phyloP scores from a whole-genome alignment of 1,284 basidiomycete genomes.

The Ganoderma sinense region DNA sequence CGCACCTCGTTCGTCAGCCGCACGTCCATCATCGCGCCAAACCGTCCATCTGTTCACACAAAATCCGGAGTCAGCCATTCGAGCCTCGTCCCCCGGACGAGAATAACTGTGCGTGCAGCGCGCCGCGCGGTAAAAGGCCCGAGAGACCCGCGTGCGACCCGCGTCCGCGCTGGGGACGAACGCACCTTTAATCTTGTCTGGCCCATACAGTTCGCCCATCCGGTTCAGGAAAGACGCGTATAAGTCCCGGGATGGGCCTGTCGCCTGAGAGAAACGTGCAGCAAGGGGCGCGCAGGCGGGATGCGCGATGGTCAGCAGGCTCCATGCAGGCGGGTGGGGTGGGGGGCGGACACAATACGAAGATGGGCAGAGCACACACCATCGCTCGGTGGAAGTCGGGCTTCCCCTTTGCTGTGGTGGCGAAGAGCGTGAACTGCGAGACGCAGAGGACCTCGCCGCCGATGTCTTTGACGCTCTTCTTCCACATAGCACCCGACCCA shows the following conservation, averaged over 20 bases:
- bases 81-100: slow-evolving; percentile 12
- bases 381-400: slow-evolving; percentile 93
- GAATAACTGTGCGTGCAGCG: slow-evolving; percentile 20
- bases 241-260: slow-evolving; percentile 71
- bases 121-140: slow-evolving; percentile 21
- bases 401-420: slow-evolving; percentile 89
- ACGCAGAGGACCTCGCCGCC: slow-evolving; percentile 89
- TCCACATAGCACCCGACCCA: slow-evolving; percentile 73
- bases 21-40: slow-evolving; percentile 95
- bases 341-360: slow-evolving; percentile 15
- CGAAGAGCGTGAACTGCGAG: slow-evolving; percentile 91
- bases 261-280: slow-evolving; percentile 51
- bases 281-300: slow-evolving; percentile 14
- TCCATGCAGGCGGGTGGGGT: no score
- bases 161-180: slow-evolving; percentile 13
- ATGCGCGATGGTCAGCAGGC: slow-evolving; percentile 13
- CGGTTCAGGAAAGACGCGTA: slow-evolving; percentile 78
- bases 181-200: slow-evolving; percentile 82
- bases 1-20: slow-evolving; percentile 84
- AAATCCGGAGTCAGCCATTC: slow-evolving; percentile 18
- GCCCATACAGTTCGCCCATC: slow-evolving; percentile 68
- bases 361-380: slow-evolving; percentile 52
- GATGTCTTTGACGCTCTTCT: slow-evolving; percentile 83
- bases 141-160: slow-evolving; percentile 20
- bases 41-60: slow-evolving; percentile 75